Evolutionary conservation across 257 asterid species (phyloP).

Genomic region (Pogostemon cablin): DNA sequence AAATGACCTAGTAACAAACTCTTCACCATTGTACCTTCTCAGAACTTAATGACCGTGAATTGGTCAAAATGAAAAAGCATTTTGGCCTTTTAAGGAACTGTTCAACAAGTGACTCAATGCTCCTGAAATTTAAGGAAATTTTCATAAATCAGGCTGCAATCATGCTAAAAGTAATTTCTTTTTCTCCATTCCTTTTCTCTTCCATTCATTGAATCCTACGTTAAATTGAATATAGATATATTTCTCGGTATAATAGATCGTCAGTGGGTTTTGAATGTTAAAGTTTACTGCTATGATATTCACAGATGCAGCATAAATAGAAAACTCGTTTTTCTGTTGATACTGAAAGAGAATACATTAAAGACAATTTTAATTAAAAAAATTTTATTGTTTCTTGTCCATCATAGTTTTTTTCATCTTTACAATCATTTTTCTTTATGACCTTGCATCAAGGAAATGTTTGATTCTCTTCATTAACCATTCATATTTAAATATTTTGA

Average conservation of each 20-base stretch:
- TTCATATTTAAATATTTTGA: constrained; percentile 13
- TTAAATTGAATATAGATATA: neutral
- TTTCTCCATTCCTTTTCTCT: constrained; percentile 18
- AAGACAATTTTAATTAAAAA: neutral
- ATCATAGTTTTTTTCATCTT: neutral
- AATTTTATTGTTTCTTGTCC: neutral
- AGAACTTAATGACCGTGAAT: constrained; percentile 81
- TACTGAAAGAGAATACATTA: constrained; percentile 5
- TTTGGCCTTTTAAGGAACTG: constrained; percentile 70
- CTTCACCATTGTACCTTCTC: constrained; percentile 60
- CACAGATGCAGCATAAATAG: neutral
- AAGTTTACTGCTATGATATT: constrained; percentile 12
- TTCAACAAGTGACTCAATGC: constrained; percentile 69
- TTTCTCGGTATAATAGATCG: neutral
- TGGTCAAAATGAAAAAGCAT: constrained; percentile 95
- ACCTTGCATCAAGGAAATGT: constrained; percentile 3
- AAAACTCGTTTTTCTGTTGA: constrained; percentile 10
- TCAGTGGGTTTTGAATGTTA: neutral
- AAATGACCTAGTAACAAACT: neutral
- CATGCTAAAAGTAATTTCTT: constrained; percentile 9
- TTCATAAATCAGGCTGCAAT: constrained; percentile 23
- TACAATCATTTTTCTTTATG: neutral
- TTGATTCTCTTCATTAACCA: neutral
- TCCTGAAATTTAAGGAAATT: constrained; percentile 62
- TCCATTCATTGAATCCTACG: constrained; percentile 6